Evolutionary conservation across 306 rosid genomes (phyloP).

Genomic region (Psophocarpus tetragonolobus): DNA sequence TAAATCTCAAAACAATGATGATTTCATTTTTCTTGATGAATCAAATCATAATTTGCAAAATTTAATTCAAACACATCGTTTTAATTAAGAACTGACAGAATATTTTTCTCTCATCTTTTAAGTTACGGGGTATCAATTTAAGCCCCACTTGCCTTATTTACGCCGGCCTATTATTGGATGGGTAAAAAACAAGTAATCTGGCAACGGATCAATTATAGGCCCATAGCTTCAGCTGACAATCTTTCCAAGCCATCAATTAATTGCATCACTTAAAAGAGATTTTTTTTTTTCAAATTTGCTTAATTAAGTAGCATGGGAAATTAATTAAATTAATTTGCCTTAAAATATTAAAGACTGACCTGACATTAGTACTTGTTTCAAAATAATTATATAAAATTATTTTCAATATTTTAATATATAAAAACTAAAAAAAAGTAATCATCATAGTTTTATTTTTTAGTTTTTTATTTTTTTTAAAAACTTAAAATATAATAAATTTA

Average conservation of each 20-base stretch:
- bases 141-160: not conserved
- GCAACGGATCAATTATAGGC: not conserved
- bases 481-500: no score
- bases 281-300: no score
- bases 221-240: not conserved
- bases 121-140: not conserved
- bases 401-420: no score
- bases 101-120: not conserved
- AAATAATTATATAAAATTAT: no score
- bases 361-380: no score
- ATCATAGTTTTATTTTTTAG: no score
- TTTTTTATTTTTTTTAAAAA: no score
- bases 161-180: not conserved
- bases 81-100: not conserved
- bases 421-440: no score
- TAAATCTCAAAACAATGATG: not conserved
- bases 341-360: not conserved
- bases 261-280: not conserved
- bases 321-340: not conserved
- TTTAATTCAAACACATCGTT: not conserved
- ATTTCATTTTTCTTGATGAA: not conserved
- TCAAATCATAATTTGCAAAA: not conserved
- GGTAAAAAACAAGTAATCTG: not conserved
- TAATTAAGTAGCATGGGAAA: not conserved
- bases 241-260: not conserved